Percentiles rank a stretch among this genome's conserved stretches.
These are phyloP conservation scores for Kandelia obovata DNA, from an alignment of 345 rosid genomes.

Conservation along the genomic window DNA sequence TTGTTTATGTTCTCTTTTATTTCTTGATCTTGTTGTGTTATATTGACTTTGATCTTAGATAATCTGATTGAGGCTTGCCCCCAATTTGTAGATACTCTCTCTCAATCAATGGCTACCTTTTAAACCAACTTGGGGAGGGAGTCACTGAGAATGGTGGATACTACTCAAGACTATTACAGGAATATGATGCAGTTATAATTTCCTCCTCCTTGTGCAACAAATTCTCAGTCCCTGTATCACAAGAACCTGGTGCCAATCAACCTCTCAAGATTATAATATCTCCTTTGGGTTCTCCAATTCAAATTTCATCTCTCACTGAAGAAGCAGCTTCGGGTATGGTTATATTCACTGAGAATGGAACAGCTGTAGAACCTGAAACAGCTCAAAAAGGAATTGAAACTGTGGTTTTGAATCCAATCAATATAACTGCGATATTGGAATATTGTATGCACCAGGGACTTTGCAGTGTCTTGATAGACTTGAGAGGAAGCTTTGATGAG, in stretches of 20 bases:
- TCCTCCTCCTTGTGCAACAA: conserved; percentile 42
- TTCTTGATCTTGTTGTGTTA: not conserved
- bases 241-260: conserved; percentile 59
- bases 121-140: conserved; percentile 64
- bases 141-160: conserved; percentile 52
- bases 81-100: conserved; percentile 56
- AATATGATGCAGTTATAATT: conserved; percentile 64
- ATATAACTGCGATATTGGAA: conserved; percentile 46
- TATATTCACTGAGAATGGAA: conserved; percentile 37
- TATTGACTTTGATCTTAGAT: not conserved
- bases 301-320: conserved; percentile 24
- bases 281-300: conserved; percentile 19
- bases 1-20: not conserved
- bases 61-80: not conserved
- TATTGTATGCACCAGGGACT: conserved; percentile 49
- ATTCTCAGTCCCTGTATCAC: conserved; percentile 39
- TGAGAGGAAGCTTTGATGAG: conserved; percentile 46
- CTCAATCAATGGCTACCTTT: conserved; percentile 52
- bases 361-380: conserved; percentile 26
- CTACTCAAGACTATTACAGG: conserved; percentile 64
- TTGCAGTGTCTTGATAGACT: conserved; percentile 61
- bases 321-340: conserved; percentile 38
- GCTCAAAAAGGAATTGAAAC: conserved; percentile 38
- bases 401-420: conserved; percentile 42
- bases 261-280: conserved; percentile 46